Evolutionary conservation across 192 early-diverging fungal genomes (phyloP).

Genomic region (Paraglomus brasilianum): DNA sequence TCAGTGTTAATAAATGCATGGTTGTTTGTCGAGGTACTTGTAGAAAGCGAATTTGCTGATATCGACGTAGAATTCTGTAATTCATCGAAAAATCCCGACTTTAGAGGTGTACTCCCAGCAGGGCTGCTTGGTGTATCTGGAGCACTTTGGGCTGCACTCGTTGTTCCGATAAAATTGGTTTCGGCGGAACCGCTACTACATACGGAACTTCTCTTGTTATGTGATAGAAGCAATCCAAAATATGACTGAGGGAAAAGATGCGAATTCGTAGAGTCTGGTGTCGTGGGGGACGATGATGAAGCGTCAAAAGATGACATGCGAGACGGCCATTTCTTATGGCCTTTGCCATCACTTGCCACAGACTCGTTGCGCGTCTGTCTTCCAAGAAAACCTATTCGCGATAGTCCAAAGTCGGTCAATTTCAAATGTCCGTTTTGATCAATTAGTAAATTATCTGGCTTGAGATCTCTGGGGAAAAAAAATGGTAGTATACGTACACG

Average conservation of each 20-base stretch:
- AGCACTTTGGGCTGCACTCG: not conserved
- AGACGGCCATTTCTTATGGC: conserved; percentile 18
- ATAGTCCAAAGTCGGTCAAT: conserved; percentile 86
- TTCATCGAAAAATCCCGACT: no score
- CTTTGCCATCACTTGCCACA: no score
- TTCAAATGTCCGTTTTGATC: conserved; percentile 83
- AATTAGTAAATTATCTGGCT: conserved; percentile 84
- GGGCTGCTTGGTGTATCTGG: no score
- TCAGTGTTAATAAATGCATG: conserved; percentile 32
- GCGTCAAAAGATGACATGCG: conserved; percentile 31
- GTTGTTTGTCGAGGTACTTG: not conserved
- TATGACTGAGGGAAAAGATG: conserved; percentile 36
- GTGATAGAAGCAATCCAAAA: conserved; percentile 42
- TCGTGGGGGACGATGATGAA: conserved; percentile 34
- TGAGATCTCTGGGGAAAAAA: conserved; percentile 68
- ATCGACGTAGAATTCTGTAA: no score
- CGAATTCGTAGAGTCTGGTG: conserved; percentile 36
- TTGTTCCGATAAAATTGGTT: conserved; percentile 26
- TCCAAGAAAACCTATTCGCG: conserved; percentile 79
- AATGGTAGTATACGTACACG: conserved; percentile 20
- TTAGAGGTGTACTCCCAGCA: no score
- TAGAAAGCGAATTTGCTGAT: conserved; percentile 1
- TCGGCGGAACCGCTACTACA: conserved; percentile 5
- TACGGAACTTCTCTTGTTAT: conserved; percentile 45
- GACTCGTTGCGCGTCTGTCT: conserved; percentile 62